Conservation (phyloP, 2,329 filamentous ascomycete genomes). For the Aspergillus sp. region DNA sequence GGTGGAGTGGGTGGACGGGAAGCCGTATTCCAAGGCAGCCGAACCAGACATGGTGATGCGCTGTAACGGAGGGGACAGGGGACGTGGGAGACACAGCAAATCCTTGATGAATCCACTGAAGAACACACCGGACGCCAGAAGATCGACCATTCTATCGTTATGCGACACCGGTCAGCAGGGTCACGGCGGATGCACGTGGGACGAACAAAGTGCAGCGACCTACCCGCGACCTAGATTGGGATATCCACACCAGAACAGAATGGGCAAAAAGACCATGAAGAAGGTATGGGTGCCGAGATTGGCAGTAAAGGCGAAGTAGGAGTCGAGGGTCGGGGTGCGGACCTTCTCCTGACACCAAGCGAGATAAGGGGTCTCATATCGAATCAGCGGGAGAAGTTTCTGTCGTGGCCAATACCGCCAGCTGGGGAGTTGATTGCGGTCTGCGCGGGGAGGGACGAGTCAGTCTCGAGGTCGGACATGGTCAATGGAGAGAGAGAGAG, state of each 20-base stretch:
- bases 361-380: constrained; percentile 93
- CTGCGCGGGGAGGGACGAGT: constrained; percentile 45
- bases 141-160: constrained; percentile 57
- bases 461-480: constrained; percentile 8
- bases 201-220: constrained; percentile 31
- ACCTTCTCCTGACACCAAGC: constrained; percentile 78
- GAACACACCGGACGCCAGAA: constrained; percentile 75
- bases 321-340: constrained; percentile 81
- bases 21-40: constrained; percentile 92
- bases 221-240: constrained; percentile 83
- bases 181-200: neutral
- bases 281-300: constrained; percentile 98
- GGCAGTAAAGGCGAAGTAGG: constrained; percentile 94
- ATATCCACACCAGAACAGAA: constrained; percentile 95
- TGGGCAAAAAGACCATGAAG: constrained; percentile 93
- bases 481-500: neutral
- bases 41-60: constrained; percentile 98
- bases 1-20: constrained; percentile 93
- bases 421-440: constrained; percentile 75
- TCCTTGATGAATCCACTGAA: constrained; percentile 94
- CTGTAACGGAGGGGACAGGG: constrained; percentile 84
- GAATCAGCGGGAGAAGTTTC: constrained; percentile 76
- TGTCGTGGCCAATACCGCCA: constrained; percentile 89
- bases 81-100: constrained; percentile 84
- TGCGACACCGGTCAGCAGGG: neutral